Base-by-base conservation (phyloP, 306 rosid species). In the Inga laurina region DNA sequence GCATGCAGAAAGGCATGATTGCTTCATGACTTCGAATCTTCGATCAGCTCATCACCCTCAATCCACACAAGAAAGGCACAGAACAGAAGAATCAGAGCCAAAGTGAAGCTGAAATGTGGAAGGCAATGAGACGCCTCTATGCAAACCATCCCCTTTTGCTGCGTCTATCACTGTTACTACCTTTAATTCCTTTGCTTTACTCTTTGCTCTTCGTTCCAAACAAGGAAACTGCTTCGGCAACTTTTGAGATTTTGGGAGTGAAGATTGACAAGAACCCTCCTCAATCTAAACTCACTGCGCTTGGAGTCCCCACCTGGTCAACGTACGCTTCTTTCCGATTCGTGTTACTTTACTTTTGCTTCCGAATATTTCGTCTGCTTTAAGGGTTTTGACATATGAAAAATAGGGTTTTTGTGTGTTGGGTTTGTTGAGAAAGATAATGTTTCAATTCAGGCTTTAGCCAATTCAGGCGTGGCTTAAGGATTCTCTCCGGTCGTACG, bases 181-280 rank as follows among this genome's bases (percentile, higher is more conserved):
- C 82, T 48, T 66, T 81, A 2, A 62, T 87, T 76, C 86, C 90
- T 79, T 39, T 89, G 78, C 44, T 85, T 79, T 77, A 85, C 15
- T 72, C 88, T 13, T 21, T 87, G 22, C 76, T 78, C 57, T 74
- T 52, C 32, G 0, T 27, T 71, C 88, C 77, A 54, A 85, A 81
- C 71, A 83, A 81, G 70, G 77, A 85, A 79, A 21, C 84, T 16
- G 32, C 89, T 10, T 82, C 86, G 93, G 64, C 21, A 46, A 14
- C 94, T 61, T 87, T 83, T 35, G 97, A 91, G 81, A 86, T 85
- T 19, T 80, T 85, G 62, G 99, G 99, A 30, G 94, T 95, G 85
- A 95, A 86, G 90, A 88, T 95, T 41, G 84, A 93, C 76, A 91
- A 77, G 79, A 93, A 89, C 72, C 98, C 97, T 72, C 90, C 93